Conservation (phyloP, 1,139 yeast genomes). For the Sugiyamaella grinbergsii region DNA sequence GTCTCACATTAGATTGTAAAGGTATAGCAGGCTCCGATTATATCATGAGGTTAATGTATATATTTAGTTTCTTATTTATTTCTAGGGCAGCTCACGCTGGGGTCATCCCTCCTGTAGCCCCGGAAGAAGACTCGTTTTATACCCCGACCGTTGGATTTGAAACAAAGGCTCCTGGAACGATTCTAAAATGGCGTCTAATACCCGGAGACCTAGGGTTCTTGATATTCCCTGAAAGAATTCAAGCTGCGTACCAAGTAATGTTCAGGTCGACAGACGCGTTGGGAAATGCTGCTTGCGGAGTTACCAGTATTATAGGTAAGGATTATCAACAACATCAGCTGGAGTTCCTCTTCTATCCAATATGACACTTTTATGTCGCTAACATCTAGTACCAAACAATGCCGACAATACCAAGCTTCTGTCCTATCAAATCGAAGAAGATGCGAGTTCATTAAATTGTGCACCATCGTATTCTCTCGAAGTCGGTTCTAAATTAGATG, state of each 20-base stretch:
- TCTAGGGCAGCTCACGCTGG: background rate
- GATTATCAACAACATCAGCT: background rate
- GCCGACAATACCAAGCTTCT: slow-evolving; percentile 30
- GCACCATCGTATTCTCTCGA: slow-evolving; percentile 37
- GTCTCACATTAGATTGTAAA: too few relatives aligned
- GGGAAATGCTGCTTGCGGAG: slow-evolving; percentile 33
- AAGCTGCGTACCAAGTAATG: slow-evolving; percentile 35
- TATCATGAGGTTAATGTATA: background rate
- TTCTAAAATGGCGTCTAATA: slow-evolving; percentile 25
- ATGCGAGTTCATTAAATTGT: slow-evolving; percentile 34
- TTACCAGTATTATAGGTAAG: slow-evolving; percentile 35
- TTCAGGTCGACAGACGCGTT: slow-evolving; percentile 34
- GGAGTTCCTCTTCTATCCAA: background rate
- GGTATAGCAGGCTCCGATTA: too few relatives aligned
- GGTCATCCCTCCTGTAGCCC: slow-evolving; percentile 15
- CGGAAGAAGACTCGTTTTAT: slow-evolving; percentile 34
- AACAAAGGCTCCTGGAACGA: slow-evolving; percentile 25
- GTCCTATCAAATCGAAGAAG: slow-evolving; percentile 39
- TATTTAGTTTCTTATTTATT: background rate
- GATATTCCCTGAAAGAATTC: slow-evolving; percentile 16
- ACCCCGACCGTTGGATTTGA: slow-evolving; percentile 28
- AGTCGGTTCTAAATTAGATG: slow-evolving; percentile 14
- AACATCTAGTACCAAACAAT: slow-evolving; percentile 29
- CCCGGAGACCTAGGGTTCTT: slow-evolving; percentile 24
- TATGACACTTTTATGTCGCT: background rate